A percentile compares a stretch with the other conserved stretches of the same genome.
phyloP scores from a whole-genome alignment of 78 protist genomes.

The Tieghemostelium lacteum region DNA sequence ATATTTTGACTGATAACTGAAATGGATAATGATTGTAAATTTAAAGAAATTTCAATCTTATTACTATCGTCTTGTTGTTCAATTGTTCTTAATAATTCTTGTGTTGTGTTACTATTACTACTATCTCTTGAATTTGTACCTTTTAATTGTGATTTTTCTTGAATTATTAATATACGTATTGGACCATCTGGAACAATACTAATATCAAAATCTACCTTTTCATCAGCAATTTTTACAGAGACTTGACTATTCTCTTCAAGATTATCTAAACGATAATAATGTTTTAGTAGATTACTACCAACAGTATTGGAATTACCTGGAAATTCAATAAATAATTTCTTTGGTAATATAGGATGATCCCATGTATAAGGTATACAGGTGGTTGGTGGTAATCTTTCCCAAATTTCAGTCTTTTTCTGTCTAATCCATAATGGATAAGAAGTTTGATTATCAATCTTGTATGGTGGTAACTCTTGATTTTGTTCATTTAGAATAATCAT shows the following conservation, averaged over 20 bases:
- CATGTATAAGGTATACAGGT: slow-evolving; percentile 53
- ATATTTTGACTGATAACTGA: slow-evolving; percentile 65
- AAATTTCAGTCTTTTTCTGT: slow-evolving; percentile 66
- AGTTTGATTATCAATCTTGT: slow-evolving; percentile 53
- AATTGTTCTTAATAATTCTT: neutral
- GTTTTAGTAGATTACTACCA: too few species aligned
- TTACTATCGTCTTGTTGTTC: neutral
- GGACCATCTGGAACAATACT: slow-evolving; percentile 52
- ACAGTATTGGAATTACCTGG: slow-evolving; percentile 22
- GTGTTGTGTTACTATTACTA: neutral
- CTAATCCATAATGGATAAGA: slow-evolving; percentile 57
- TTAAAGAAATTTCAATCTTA: slow-evolving; percentile 11
- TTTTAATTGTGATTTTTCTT: slow-evolving; percentile 9
- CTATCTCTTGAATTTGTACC: neutral
- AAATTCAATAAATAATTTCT: slow-evolving; percentile 36
- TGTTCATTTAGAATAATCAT: slow-evolving; percentile 52
- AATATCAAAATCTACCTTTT: slow-evolving; percentile 42
- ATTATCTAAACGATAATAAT: slow-evolving; percentile 34
- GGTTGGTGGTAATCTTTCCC: slow-evolving; percentile 46
- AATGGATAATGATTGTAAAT: slow-evolving; percentile 30
- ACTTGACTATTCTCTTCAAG: slow-evolving; percentile 51
- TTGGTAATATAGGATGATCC: slow-evolving; percentile 75
- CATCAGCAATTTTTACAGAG: slow-evolving; percentile 5
- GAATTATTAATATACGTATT: slow-evolving; percentile 32
- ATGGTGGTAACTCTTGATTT: slow-evolving; percentile 78